Conservation (phyloP, 2,329 filamentous ascomycete species). For the Trichoderma cornu-damae region DNA sequence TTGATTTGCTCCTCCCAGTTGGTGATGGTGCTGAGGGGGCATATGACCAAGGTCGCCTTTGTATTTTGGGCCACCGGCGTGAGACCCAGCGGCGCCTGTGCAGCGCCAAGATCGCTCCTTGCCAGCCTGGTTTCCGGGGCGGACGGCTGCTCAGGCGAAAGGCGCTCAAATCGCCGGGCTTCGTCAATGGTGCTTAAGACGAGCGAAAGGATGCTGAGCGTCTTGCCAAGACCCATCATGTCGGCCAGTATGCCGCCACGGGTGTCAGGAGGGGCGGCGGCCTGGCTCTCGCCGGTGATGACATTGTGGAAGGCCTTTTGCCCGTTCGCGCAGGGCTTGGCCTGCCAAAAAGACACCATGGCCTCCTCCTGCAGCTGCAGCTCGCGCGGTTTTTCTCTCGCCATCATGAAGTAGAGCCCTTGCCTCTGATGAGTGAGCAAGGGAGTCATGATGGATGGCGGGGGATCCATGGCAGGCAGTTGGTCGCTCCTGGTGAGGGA, state of each 20-base stretch:
- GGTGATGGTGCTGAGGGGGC: constrained; percentile 81
- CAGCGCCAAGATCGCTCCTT: constrained; percentile 28
- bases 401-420: constrained; percentile 78
- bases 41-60: constrained; percentile 78
- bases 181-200: constrained; percentile 60
- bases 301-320: constrained; percentile 70
- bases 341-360: constrained; percentile 73
- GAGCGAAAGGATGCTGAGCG: constrained; percentile 77
- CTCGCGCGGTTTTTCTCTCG: constrained; percentile 64
- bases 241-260: constrained; percentile 73
- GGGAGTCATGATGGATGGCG: constrained; percentile 55
- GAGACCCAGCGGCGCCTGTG: constrained; percentile 42
- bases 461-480: constrained; percentile 67
- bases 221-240: constrained; percentile 88
- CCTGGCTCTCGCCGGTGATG: constrained; percentile 67
- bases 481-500: constrained; percentile 70
- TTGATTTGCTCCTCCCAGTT: constrained; percentile 95
- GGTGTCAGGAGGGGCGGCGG: constrained; percentile 58
- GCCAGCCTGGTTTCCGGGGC: constrained; percentile 37
- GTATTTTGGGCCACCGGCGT: constrained; percentile 60
- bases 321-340: constrained; percentile 46
- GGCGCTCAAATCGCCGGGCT: constrained; percentile 56
- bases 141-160: constrained; percentile 47
- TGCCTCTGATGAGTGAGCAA: constrained; percentile 86
- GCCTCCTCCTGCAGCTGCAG: constrained; percentile 54